Percentiles rank a stretch among this genome's conserved stretches.
Evolutionary conservation across 2,329 filamentous ascomycete species (phyloP).

Genomic region (Arthrocladium fulminans): DNA sequence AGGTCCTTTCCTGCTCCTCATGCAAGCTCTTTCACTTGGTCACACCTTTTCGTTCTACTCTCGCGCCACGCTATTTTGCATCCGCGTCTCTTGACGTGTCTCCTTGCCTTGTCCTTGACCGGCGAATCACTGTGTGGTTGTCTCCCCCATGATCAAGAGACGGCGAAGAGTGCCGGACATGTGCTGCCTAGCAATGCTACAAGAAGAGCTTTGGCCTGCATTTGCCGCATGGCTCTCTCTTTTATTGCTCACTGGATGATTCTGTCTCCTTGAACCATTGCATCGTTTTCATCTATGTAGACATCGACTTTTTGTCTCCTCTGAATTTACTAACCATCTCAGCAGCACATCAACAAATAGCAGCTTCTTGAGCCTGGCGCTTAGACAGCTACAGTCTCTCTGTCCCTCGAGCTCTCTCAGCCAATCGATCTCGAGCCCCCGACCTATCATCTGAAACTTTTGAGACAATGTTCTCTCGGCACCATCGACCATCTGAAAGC

Average conservation of each 20-base stretch:
- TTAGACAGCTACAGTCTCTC: background rate
- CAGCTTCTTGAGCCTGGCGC: slow-evolving; percentile 1
- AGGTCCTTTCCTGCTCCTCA: background rate
- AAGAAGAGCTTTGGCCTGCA: slow-evolving; percentile 3
- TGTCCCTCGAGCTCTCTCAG: slow-evolving; percentile 44
- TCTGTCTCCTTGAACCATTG: background rate
- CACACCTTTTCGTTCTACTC: slow-evolving; percentile 7
- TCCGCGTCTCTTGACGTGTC: slow-evolving; percentile 6
- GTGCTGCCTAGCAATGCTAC: slow-evolving; percentile 3
- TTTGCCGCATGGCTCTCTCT: background rate
- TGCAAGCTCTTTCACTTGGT: slow-evolving; percentile 6
- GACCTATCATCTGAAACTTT: slow-evolving; percentile 6
- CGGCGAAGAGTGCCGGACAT: slow-evolving; percentile 2
- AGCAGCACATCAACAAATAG: slow-evolving; percentile 1
- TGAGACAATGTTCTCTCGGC: slow-evolving; percentile 10
- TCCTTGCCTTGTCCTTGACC: slow-evolving; percentile 4
- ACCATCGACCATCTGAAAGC: slow-evolving; percentile 27
- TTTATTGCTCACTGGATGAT: background rate
- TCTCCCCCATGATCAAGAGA: slow-evolving; percentile 4
- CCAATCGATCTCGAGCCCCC: slow-evolving; percentile 33
- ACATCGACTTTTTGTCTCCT: background rate
- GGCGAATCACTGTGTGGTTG: background rate
- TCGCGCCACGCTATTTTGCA: slow-evolving; percentile 2
- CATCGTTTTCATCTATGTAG: background rate
- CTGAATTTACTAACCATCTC: background rate